Evolutionary conservation across 345 rosid species (phyloP).

Genomic region (Garcia nutans): DNA sequence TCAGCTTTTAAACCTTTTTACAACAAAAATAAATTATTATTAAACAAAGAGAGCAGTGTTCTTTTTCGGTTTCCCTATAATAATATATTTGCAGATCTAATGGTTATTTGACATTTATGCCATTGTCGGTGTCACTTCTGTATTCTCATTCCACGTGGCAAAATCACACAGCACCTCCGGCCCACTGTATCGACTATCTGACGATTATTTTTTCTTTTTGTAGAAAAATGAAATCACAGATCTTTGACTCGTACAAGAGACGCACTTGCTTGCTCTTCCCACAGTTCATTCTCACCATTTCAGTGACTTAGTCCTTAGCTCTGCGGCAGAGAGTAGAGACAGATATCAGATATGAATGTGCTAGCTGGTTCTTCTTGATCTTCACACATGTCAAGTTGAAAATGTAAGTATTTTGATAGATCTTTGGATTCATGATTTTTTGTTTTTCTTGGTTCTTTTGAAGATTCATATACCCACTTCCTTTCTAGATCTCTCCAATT

Average conservation of each 20-base stretch:
- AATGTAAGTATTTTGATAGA: conserved; percentile 1
- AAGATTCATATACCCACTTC: conserved; percentile 27
- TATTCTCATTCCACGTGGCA: conserved; percentile 15
- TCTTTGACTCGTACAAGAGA: no score
- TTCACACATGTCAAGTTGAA: conserved; percentile 1
- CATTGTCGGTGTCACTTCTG: conserved; percentile 43
- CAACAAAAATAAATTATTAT: no score
- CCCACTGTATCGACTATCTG: not conserved
- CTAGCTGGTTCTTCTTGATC: not conserved
- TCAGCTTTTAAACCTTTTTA: no score
- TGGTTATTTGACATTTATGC: conserved; percentile 28
- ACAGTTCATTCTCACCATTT: not conserved
- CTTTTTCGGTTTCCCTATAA: no score
- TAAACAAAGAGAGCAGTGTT: no score
- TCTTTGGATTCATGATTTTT: not conserved
- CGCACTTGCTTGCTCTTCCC: no score
- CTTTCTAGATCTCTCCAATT: conserved; percentile 27
- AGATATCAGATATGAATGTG: not conserved
- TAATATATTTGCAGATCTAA: no score
- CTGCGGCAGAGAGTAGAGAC: not conserved
- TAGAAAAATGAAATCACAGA: no score
- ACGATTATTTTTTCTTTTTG: no score
- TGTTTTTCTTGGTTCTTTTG: not conserved
- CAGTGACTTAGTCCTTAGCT: not conserved
- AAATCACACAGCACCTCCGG: not conserved